Conservation (phyloP, 2,329 filamentous ascomycete genomes). For the Fusarium sp. region DNA sequence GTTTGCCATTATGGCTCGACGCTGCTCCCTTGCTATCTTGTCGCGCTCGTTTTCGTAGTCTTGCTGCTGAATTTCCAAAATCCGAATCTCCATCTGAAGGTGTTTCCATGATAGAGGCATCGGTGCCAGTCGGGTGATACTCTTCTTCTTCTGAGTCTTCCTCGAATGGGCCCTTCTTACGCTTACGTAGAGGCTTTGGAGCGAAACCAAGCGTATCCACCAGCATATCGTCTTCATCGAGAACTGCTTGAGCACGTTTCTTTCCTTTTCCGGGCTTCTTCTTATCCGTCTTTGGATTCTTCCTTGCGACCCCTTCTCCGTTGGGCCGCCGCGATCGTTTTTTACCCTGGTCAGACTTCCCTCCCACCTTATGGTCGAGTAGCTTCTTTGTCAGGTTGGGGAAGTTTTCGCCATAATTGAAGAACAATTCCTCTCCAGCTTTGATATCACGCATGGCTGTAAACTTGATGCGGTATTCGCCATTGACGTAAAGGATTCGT, state of each 20-base stretch:
- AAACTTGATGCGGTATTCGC: conserved; percentile 79
- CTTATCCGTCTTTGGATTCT: conserved; percentile 40
- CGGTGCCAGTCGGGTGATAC: conserved; percentile 40
- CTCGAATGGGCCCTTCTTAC: conserved; percentile 40
- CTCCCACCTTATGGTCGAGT: conserved; percentile 49
- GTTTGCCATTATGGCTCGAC: conserved; percentile 19
- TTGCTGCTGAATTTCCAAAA: conserved; percentile 27
- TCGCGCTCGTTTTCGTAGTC: conserved; percentile 40
- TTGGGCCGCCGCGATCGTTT: conserved; percentile 39
- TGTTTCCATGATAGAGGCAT: conserved; percentile 30
- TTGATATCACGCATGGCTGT: conserved; percentile 72
- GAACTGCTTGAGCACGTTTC: conserved; percentile 1
- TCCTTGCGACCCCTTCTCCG: conserved; percentile 34
- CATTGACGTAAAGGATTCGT: conserved; percentile 75
- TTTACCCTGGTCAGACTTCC: conserved; percentile 40
- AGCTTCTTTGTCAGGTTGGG: conserved; percentile 63
- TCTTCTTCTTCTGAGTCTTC: conserved; percentile 45
- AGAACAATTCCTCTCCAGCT: conserved; percentile 80
- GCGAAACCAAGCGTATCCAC: conserved; percentile 13
- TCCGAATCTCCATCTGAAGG: conserved; percentile 40
- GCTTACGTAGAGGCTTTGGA: conserved; percentile 37
- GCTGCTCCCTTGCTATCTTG: conserved; percentile 16
- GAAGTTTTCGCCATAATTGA: conserved; percentile 79
- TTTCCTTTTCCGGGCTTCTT: conserved; percentile 34
- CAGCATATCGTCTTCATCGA: conserved; percentile 29